A percentile compares a stretch with the other conserved stretches of the same genome.
Evolutionary conservation across 148 eudicot species (phyloP).

Genomic region (Fagopyrum esculentum): DNA sequence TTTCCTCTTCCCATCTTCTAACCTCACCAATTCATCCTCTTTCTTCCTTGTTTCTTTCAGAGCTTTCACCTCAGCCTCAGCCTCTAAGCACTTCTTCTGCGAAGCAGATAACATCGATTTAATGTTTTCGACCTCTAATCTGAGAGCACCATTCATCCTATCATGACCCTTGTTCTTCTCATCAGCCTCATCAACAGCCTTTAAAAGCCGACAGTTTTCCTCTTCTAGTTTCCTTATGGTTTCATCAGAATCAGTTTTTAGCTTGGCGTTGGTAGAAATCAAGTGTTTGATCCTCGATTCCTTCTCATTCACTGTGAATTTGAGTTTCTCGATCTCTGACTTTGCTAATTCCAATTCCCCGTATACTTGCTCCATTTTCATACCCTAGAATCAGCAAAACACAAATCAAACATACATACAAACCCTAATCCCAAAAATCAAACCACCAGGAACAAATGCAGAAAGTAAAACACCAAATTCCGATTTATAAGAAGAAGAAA

Average conservation of each 20-base stretch:
- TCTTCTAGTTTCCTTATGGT: slow-evolving; percentile 27
- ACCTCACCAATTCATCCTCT: slow-evolving; percentile 34
- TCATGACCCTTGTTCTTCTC: slow-evolving; percentile 31
- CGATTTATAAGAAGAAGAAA: no score
- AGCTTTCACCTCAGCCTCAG: slow-evolving; percentile 24
- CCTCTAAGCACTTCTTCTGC: slow-evolving; percentile 39
- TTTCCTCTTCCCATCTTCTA: slow-evolving; percentile 52
- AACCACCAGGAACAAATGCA: no score
- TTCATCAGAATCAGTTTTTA: neutral
- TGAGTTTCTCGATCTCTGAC: slow-evolving; percentile 7
- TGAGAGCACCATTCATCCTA: slow-evolving; percentile 24
- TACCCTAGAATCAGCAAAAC: neutral
- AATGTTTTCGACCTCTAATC: slow-evolving; percentile 33
- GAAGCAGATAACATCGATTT: slow-evolving; percentile 35
- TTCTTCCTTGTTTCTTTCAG: slow-evolving; percentile 27
- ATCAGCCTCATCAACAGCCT: slow-evolving; percentile 42
- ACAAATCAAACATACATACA: no score
- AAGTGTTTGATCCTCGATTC: neutral
- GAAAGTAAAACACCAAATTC: no score
- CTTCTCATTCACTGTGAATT: neutral
- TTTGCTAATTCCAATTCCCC: slow-evolving; percentile 7
- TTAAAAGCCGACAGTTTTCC: slow-evolving; percentile 38
- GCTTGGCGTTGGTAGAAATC: neutral
- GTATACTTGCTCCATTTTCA: slow-evolving; percentile 9
- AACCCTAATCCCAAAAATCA: no score